phyloP scores from a whole-genome alignment of 805 yeast species.

The Yamadazyma sp. region DNA sequence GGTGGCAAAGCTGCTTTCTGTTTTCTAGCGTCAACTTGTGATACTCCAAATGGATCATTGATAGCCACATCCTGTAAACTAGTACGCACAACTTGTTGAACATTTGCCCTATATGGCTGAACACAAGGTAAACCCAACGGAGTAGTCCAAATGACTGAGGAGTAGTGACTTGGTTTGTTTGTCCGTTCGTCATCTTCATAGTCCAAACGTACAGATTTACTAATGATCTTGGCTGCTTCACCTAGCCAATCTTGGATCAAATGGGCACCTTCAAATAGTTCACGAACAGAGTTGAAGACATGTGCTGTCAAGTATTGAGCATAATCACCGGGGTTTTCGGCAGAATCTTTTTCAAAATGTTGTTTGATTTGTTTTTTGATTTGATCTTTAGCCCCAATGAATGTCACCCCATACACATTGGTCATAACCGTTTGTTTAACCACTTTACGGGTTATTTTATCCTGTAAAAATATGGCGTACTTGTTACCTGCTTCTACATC shows the following conservation, averaged over 20 bases:
- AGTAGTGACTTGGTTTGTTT: constrained; percentile 62
- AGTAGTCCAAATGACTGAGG: constrained; percentile 96
- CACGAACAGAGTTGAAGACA: constrained; percentile 82
- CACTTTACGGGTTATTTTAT: constrained; percentile 75
- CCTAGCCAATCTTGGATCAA: constrained; percentile 96
- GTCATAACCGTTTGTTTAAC: constrained; percentile 99
- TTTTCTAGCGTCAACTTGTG: constrained; percentile 82
- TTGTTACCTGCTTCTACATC: constrained; percentile 56
- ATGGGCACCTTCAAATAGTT: constrained; percentile 89
- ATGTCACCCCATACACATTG: constrained; percentile 95
- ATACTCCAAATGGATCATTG: constrained; percentile 81
- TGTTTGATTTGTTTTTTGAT: constrained; percentile 74
- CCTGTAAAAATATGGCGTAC: constrained; percentile 54
- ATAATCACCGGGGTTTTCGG: constrained; percentile 27
- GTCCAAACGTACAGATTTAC: constrained; percentile 66
- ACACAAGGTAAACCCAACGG: constrained; percentile 95
- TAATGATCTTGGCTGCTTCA: constrained; percentile 75
- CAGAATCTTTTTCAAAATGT: constrained; percentile 48
- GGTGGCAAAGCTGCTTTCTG: constrained; percentile 96
- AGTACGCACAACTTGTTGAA: constrained; percentile 68
- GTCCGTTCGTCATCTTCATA: constrained; percentile 49
- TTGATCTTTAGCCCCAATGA: constrained; percentile 88
- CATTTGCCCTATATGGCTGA: constrained; percentile 84
- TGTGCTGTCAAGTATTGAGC: constrained; percentile 66
- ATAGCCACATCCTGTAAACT: constrained; percentile 85